Evolutionary conservation across 2,329 filamentous ascomycete species (phyloP), one percentile per base, ranked within the genome.

Genomic region (Dactylellina drechsleri): DNA sequence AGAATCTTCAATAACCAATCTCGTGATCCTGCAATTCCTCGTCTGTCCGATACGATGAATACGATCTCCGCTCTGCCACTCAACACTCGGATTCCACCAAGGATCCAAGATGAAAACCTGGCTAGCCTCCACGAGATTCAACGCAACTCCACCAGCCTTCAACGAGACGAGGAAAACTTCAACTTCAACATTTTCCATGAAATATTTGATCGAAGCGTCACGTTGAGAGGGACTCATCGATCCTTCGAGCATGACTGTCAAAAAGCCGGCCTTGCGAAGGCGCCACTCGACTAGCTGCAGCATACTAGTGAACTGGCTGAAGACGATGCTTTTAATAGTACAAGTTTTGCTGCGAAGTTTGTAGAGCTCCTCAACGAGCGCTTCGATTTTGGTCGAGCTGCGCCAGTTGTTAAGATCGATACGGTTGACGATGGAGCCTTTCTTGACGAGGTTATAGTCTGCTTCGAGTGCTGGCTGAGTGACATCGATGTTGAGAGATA

Each of bases 71-170:
- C 91, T 95, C 83, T 99, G 95, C 95, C 95, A 99, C 83, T 99
- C 95, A 0, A 94, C 94, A n/a, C 93, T 93, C n/a, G 95, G 95
- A 79, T 98, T 98, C 95, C 95, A 99, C 95, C 95, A 98, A 85
- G 95, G 95, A 80, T 99, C 95, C 71, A 98, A 89, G 76, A 98
- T 97, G 82, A 97, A 98, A 8, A 99, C 95, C 57, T 92, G 87
- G 1, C 92, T 96, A 0, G 95, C 95, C 82, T 99, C 95, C 0
- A 94, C 98, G 74, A 99, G 83, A 80, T 99, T 99, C 77, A 99
- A 85, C 0, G 95, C 95, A 0, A 99, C 95, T 80, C 95, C 95
- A 47, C 95, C 95, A 5, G 95, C 95, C 83, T 98, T 98, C 75
- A 99, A 86, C 0, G 93, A 97, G 0, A 99, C 95, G 1, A 99